Evolutionary conservation across 306 rosid species (phyloP), one percentile per base, ranked within the genome.

Genomic region (Dalbergia cultrata): DNA sequence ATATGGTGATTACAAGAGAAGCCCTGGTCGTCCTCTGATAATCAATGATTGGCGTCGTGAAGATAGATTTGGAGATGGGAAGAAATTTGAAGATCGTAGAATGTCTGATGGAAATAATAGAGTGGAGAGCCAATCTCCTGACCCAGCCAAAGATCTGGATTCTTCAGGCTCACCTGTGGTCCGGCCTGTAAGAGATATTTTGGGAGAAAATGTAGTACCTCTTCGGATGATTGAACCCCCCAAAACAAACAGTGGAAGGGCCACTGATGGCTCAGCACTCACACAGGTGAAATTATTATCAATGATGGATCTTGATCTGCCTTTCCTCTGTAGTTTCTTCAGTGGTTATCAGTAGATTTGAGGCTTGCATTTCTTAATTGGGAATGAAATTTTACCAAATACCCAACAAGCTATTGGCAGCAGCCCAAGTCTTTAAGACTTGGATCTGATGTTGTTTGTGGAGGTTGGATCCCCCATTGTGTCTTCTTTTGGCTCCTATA

Each of bases 181-280:
- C 44, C 89, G 97, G 59, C 97, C 99, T 73, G 93, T 95, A 67
- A 93, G 97, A 81, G 99, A 95, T 43, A 91, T 93, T 85, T 86
- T 95, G 87, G 99, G 97, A 35, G 99, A 93, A 74, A 93, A 86
- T 72, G 78, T 79, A 13, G 78, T 85, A 77, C 97, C 97, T 78
- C 97, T 91, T 56, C 96, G 95, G 80, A 85, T 95, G 16, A 91
- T 84, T 84, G 96, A 89, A 90, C 98, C 96, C 19, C 98, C 97
- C 53, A 91, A 89, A 87, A 80, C 85, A 47, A 87, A 83, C 80
- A 78, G 67, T 74, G 83, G 82, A 67, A 90, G 84, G 86, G 84
- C 85, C 69, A 39, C 89, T 78, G 93, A 90, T 76, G 86, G 85
- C 84, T 75, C 85, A 18, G 81, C 87, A 79, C 83, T 81, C 21